These are phyloP conservation scores for Ascochyta rabiei DNA, from an alignment of 2,329 filamentous ascomycete genomes.

Conservation along the genomic window DNA sequence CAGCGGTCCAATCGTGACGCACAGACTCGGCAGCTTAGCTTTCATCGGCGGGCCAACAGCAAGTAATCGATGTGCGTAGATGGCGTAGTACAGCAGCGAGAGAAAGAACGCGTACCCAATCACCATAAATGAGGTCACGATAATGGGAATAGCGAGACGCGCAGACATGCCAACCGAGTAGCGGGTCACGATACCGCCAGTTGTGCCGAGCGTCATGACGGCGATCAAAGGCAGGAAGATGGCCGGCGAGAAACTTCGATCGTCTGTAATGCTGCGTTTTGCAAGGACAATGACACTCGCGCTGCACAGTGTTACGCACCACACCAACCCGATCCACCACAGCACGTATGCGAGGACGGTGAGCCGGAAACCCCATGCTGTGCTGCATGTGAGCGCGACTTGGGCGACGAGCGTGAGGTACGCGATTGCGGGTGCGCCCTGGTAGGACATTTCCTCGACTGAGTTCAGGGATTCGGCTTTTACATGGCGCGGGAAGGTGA, in stretches of 20 bases:
- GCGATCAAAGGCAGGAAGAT: slow-evolving; percentile 25
- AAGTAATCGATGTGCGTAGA: slow-evolving; percentile 21
- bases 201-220: slow-evolving; percentile 25
- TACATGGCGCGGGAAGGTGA: slow-evolving; percentile 13
- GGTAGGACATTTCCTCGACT: slow-evolving; percentile 70
- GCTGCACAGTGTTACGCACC: slow-evolving; percentile 24
- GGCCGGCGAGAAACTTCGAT: slow-evolving; percentile 17
- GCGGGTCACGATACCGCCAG: slow-evolving; percentile 20
- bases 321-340: slow-evolving; percentile 31
- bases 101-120: slow-evolving; percentile 27
- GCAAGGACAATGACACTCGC: slow-evolving; percentile 20
- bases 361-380: slow-evolving; percentile 66
- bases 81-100: slow-evolving; percentile 22
- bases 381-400: slow-evolving; percentile 64
- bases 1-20: slow-evolving; percentile 21
- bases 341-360: slow-evolving; percentile 56
- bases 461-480: slow-evolving; percentile 56
- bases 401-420: slow-evolving; percentile 71
- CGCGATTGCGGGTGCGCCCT: slow-evolving; percentile 64
- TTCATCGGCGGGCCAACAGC: slow-evolving; percentile 21
- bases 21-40: slow-evolving; percentile 18
- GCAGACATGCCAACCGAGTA: slow-evolving; percentile 20
- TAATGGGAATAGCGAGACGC: slow-evolving; percentile 22
- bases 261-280: slow-evolving; percentile 16
- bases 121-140: slow-evolving; percentile 24